Evolutionary conservation across 2,329 filamentous ascomycete genomes (phyloP).

Genomic region (Chlorencoelia australis): DNA sequence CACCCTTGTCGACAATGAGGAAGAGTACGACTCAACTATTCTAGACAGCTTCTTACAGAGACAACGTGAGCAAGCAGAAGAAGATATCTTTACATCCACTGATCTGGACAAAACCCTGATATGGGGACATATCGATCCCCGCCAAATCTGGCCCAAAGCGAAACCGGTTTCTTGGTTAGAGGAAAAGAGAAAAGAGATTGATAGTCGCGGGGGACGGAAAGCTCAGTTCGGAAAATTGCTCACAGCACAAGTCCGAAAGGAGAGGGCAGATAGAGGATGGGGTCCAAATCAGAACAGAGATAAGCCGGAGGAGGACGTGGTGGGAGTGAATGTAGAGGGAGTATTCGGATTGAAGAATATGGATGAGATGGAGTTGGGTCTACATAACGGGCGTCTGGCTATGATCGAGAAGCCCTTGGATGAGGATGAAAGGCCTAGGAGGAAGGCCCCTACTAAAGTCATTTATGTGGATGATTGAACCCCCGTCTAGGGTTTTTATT

Average conservation of each 20-base stretch:
- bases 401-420: conserved; percentile 12
- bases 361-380: conserved; percentile 7
- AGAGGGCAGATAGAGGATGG: conserved; percentile 16
- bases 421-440: conserved; percentile 12
- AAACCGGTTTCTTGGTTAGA: conserved; percentile 37
- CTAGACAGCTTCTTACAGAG: conserved; percentile 6
- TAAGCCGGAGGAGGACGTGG: conserved; percentile 5
- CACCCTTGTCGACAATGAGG: too few species aligned
- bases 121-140: conserved; percentile 41
- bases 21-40: conserved; percentile 4
- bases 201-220: conserved; percentile 38
- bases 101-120: conserved; percentile 22
- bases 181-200: conserved; percentile 41
- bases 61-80: conserved; percentile 1
- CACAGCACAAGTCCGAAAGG: conserved; percentile 11
- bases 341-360: conserved; percentile 10
- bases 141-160: conserved; percentile 36
- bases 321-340: conserved; percentile 7
- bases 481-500: too few species aligned
- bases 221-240: conserved; percentile 34
- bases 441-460: conserved; percentile 2
- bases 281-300: conserved; percentile 16
- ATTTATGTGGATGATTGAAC: too few species aligned
- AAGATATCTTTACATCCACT: conserved; percentile 1
- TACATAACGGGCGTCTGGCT: conserved; percentile 7